Percentiles rank a stretch among this genome's conserved stretches.
These are phyloP conservation scores for Coemansia sp. DNA, from an alignment of 192 early-diverging fungal genomes.

Conservation along the genomic window DNA sequence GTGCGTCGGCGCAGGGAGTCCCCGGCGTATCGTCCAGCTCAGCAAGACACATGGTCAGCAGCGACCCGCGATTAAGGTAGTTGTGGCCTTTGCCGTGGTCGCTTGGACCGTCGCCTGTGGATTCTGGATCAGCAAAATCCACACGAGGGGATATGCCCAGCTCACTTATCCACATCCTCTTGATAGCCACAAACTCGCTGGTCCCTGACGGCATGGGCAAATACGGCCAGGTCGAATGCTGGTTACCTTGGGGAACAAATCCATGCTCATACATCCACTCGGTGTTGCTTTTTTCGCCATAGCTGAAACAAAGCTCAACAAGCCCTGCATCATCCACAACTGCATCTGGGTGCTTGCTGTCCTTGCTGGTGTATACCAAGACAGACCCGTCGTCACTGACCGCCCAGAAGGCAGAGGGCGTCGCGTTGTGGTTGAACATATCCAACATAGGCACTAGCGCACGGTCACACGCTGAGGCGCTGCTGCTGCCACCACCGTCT, in stretches of 20 bases:
- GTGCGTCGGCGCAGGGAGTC: constrained; percentile 1
- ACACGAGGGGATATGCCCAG: constrained; percentile 14
- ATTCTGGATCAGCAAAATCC: constrained; percentile 13
- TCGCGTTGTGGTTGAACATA: constrained; percentile 31
- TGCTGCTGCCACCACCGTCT: background rate
- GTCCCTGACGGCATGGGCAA: constrained; percentile 16
- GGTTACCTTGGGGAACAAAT: constrained; percentile 21
- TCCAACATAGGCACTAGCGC: constrained; percentile 29
- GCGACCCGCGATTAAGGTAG: background rate
- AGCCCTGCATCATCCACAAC: background rate
- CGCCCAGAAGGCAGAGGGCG: constrained; percentile 18
- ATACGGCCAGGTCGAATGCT: constrained; percentile 26
- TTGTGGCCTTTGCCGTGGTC: too few species aligned
- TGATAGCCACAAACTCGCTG: constrained; percentile 9
- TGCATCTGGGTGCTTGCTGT: background rate
- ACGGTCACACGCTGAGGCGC: constrained; percentile 7
- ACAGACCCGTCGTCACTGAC: constrained; percentile 14
- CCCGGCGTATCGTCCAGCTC: constrained; percentile 18
- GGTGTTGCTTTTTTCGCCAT: constrained; percentile 30
- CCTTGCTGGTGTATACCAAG: background rate
- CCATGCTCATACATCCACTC: constrained; percentile 44
- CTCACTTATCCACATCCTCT: constrained; percentile 31
- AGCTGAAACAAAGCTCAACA: constrained; percentile 20
- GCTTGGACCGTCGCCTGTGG: background rate
- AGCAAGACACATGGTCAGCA: constrained; percentile 25